These are phyloP conservation scores for Achaetomiella virescens DNA, from an alignment of 495 filamentous ascomycete genomes.

Conservation along the genomic window DNA sequence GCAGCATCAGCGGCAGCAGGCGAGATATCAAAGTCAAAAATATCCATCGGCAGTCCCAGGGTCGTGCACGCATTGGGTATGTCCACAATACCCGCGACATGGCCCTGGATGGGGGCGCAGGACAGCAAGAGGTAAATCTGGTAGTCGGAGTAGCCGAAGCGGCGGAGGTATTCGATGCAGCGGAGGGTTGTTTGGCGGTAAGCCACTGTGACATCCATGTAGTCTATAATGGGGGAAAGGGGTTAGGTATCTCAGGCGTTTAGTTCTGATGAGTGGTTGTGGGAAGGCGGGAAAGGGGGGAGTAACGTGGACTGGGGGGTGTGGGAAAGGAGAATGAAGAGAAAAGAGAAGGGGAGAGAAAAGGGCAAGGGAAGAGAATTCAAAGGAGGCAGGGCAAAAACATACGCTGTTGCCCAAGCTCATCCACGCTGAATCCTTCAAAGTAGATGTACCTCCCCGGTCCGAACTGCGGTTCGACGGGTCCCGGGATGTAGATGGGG, in stretches of 20 bases:
- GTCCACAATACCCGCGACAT: constrained; percentile 91
- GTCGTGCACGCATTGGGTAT: constrained; percentile 83
- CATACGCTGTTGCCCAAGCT: constrained; percentile 73
- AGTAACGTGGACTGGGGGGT: neutral
- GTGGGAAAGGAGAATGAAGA: neutral
- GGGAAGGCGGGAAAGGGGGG: neutral
- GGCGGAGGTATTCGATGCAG: constrained; percentile 75
- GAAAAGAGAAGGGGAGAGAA: neutral
- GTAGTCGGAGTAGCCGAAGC: constrained; percentile 70
- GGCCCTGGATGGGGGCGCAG: constrained; percentile 86
- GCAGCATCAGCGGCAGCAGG: constrained; percentile 51
- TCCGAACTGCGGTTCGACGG: constrained; percentile 87
- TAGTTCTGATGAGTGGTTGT: neutral
- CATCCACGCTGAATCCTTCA: constrained; percentile 91
- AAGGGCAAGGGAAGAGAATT: neutral
- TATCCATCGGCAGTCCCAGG: constrained; percentile 85
- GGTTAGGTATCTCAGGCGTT: neutral
- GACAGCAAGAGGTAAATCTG: constrained; percentile 87
- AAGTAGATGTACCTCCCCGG: constrained; percentile 84
- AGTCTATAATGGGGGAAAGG: constrained; percentile 40
- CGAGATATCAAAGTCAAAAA: constrained; percentile 90
- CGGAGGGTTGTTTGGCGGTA: constrained; percentile 82
- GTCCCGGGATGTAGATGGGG: constrained; percentile 84
- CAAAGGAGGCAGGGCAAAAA: neutral
- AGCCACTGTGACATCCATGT: constrained; percentile 85